Conservation (phyloP, 306 rosid species). For the Cucumis melo region DNA sequence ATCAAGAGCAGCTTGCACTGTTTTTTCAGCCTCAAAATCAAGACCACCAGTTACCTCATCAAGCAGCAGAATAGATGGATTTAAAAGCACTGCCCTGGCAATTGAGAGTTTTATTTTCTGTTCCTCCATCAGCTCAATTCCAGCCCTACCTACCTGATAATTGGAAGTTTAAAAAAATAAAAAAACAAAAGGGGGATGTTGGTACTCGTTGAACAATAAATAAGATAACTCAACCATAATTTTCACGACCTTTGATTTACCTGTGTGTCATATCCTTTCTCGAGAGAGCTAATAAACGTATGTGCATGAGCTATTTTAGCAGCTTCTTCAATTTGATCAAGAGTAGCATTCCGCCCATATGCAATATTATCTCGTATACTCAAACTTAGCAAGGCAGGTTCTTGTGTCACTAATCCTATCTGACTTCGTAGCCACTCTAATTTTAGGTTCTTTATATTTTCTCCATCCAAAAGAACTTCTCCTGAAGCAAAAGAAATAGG, state of each 20-base stretch:
- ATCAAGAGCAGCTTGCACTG: constrained; percentile 94
- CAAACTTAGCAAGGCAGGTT: constrained; percentile 94
- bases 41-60: constrained; percentile 99
- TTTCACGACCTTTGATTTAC: constrained; percentile 19
- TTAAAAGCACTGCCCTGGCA: constrained; percentile 95
- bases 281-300: constrained; percentile 87
- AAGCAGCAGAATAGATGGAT: constrained; percentile 90
- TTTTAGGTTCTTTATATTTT: constrained; percentile 81
- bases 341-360: constrained; percentile 80
- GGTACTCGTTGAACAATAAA: background rate
- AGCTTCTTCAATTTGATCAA: constrained; percentile 98
- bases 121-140: constrained; percentile 79
- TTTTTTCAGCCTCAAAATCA: constrained; percentile 98
- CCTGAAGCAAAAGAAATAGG: constrained; percentile 44
- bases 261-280: constrained; percentile 84
- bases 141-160: constrained; percentile 88
- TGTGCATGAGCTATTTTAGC: constrained; percentile 98
- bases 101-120: constrained; percentile 92
- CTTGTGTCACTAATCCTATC: constrained; percentile 96
- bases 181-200: background rate
- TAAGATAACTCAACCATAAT: background rate
- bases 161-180: constrained; percentile 6
- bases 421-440: constrained; percentile 97
- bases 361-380: constrained; percentile 98
- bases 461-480: constrained; percentile 99